These are phyloP conservation scores for Daldinia childiae DNA, from an alignment of 495 filamentous ascomycete genomes.

Conservation along the genomic window DNA sequence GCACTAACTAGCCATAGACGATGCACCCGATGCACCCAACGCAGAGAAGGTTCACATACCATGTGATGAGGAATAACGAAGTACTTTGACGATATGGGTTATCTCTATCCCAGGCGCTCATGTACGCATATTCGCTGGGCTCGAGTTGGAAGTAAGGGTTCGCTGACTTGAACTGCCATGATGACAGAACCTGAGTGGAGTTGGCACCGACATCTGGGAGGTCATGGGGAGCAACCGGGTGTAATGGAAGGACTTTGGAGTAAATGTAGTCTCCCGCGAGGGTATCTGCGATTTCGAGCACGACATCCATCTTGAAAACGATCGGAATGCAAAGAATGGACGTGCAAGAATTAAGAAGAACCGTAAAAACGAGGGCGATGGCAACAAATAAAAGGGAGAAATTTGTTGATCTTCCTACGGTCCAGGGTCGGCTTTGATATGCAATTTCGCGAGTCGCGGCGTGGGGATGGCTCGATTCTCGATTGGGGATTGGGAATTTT, in stretches of 20 bases:
- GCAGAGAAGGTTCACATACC: conserved; percentile 64
- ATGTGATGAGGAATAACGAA: conserved; percentile 84
- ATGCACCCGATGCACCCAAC: neutral
- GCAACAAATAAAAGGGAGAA: conserved; percentile 25
- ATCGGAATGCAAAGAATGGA: conserved; percentile 2
- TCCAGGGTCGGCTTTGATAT: conserved; percentile 20
- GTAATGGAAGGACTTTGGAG: conserved; percentile 72
- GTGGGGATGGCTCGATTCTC: conserved; percentile 10
- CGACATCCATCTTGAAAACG: conserved; percentile 79
- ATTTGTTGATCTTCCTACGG: conserved; percentile 10
- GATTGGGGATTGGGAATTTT: conserved; percentile 15
- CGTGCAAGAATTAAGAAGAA: conserved; percentile 1
- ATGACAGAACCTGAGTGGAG: conserved; percentile 50
- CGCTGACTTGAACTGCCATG: conserved; percentile 74
- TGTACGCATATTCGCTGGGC: conserved; percentile 80
- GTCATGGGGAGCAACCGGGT: conserved; percentile 57
- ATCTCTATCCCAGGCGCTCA: conserved; percentile 81
- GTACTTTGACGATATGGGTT: conserved; percentile 80
- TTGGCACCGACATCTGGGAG: conserved; percentile 50
- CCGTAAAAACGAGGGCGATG: neutral
- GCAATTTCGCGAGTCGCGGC: conserved; percentile 39
- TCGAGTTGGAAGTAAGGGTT: conserved; percentile 74
- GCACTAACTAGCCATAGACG: conserved; percentile 24
- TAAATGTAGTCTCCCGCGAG: conserved; percentile 85
- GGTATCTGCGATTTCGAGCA: conserved; percentile 86